A percentile compares a stretch with the other conserved stretches of the same genome.
These are phyloP conservation scores for Durotheca rogersii DNA, from an alignment of 495 filamentous ascomycete genomes.

Conservation along the genomic window DNA sequence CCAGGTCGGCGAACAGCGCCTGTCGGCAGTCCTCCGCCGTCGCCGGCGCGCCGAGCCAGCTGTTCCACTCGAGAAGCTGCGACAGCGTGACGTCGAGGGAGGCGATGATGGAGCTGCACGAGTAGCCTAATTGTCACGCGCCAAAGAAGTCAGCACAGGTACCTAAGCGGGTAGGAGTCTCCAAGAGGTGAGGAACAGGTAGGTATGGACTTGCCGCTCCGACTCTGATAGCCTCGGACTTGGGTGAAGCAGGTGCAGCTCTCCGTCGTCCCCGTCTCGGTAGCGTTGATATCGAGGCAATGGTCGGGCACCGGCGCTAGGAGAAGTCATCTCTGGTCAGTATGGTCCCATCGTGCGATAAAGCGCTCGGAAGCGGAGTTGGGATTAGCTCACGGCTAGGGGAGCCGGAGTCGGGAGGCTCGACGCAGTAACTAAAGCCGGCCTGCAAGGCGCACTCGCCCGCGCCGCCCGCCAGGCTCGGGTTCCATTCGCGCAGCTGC, in stretches of 20 bases:
- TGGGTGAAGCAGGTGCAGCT: constrained; percentile 1
- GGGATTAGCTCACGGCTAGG: not conserved
- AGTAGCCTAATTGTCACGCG: not conserved
- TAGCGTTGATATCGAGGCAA: not conserved
- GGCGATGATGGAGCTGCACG: not conserved
- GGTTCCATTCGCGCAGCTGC: not conserved
- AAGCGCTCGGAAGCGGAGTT: not conserved
- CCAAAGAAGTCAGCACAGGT: not conserved
- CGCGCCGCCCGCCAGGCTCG: not conserved
- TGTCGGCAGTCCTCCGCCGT: not conserved
- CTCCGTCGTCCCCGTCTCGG: not conserved
- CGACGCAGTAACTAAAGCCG: not conserved
- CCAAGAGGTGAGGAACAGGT: not conserved
- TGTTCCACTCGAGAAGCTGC: constrained; percentile 5
- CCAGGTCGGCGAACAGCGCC: not conserved
- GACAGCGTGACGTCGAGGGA: not conserved
- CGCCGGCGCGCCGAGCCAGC: not conserved
- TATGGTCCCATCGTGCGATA: not conserved
- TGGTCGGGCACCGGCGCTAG: not conserved
- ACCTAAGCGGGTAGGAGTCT: not conserved
- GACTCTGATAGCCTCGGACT: not conserved
- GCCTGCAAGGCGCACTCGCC: not conserved
- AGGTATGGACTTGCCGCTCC: not conserved
- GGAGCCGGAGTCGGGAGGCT: not conserved
- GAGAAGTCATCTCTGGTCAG: not conserved